Conservation (phyloP, 176 grass and related monocot species). For the Saccharum officinarum region DNA sequence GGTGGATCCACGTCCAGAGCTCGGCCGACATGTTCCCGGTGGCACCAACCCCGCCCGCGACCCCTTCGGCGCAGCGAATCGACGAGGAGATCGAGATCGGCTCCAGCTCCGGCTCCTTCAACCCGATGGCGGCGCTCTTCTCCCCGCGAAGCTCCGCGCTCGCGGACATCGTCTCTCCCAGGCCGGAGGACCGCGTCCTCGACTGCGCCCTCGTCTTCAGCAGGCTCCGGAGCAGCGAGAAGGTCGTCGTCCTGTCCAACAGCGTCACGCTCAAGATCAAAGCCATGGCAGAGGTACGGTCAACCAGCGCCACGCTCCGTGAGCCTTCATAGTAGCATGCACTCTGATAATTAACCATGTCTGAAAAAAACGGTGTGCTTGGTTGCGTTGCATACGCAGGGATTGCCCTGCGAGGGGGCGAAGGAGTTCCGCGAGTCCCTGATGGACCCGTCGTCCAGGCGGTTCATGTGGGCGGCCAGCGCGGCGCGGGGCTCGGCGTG, state of each 20-base stretch:
- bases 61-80: conserved; percentile 45
- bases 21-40: conserved; percentile 63
- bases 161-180: conserved; percentile 58
- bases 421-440: conserved; percentile 84
- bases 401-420: conserved; percentile 66
- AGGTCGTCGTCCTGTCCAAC: conserved; percentile 65
- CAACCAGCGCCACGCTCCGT: too few relatives aligned
- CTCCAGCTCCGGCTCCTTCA: conserved; percentile 26
- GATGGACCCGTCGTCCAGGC: conserved; percentile 74
- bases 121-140: conserved; percentile 43
- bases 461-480: conserved; percentile 86
- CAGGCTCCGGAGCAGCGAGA: conserved; percentile 39
- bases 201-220: conserved; percentile 64
- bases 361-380: too few relatives aligned
- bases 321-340: too few relatives aligned
- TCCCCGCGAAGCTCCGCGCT: conserved; percentile 39
- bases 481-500: conserved; percentile 52
- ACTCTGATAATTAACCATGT: too few relatives aligned
- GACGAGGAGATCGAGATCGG: conserved; percentile 13
- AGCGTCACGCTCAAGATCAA: conserved; percentile 87
- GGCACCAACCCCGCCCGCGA: conserved; percentile 80
- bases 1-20: conserved; percentile 93
- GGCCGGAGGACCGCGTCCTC: conserved; percentile 71
- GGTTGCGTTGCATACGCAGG: conserved; percentile 32
- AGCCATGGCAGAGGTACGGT: conserved; percentile 88